A percentile compares a stretch with the other conserved stretches of the same genome.
Conservation (phyloP, 2,329 filamentous ascomycete genomes). For the Penicillium sp. region DNA sequence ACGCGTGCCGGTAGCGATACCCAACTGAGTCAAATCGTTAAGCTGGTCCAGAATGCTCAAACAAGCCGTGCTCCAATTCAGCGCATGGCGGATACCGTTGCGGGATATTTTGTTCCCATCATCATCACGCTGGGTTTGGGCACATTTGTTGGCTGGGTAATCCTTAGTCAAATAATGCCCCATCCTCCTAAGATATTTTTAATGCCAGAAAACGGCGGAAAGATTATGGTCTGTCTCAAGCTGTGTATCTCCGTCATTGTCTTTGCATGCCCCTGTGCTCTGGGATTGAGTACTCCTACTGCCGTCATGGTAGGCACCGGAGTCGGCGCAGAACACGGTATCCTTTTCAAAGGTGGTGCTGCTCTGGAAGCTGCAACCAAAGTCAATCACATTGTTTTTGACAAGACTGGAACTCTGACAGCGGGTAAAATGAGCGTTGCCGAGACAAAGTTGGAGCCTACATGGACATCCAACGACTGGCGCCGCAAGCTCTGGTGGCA, state of each 20-base stretch:
- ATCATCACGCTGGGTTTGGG: constrained; percentile 79
- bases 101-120: constrained; percentile 87
- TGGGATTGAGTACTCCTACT: constrained; percentile 93
- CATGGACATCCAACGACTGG: constrained; percentile 67
- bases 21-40: constrained; percentile 95
- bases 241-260: constrained; percentile 98
- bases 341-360: constrained; percentile 94
- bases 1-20: constrained; percentile 91
- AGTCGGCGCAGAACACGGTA: constrained; percentile 89
- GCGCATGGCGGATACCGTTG: constrained; percentile 81
- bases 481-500: constrained; percentile 84
- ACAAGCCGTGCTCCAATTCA: constrained; percentile 93
- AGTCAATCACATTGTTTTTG: constrained; percentile 83
- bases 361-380: constrained; percentile 87
- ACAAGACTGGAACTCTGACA: constrained; percentile 95
- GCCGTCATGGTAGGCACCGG: constrained; percentile 99
- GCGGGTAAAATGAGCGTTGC: constrained; percentile 94
- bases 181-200: constrained; percentile 88
- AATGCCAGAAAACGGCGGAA: constrained; percentile 75
- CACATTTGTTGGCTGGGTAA: constrained; percentile 91
- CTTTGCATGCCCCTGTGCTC: constrained; percentile 92
- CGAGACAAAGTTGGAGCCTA: constrained; percentile 59
- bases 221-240: constrained; percentile 93
- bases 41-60: constrained; percentile 95
- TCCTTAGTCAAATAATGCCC: constrained; percentile 78